Evolutionary conservation across 345 rosid species (phyloP).

Genomic region (Moringa oleifera): DNA sequence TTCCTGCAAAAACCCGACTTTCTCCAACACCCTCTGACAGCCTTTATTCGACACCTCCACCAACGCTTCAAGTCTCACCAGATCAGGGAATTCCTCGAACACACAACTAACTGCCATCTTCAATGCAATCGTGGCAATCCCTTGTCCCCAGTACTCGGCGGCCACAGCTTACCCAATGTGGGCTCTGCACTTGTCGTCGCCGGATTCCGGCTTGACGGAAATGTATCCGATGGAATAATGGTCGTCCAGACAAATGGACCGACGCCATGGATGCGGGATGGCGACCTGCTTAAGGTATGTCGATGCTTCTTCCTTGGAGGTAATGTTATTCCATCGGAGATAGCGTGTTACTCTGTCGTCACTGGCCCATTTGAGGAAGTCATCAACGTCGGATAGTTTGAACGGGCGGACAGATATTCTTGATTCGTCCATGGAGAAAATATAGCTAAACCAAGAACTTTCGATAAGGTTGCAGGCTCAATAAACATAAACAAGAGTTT

Average conservation of each 20-base stretch:
- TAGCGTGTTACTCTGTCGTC: constrained; percentile 38
- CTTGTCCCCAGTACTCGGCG: constrained; percentile 40
- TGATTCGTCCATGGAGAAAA: too few species aligned
- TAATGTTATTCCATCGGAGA: constrained; percentile 35
- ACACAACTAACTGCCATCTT: constrained; percentile 30
- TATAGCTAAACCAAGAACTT: too few species aligned
- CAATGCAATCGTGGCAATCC: constrained; percentile 31
- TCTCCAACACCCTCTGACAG: constrained; percentile 58
- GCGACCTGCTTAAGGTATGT: constrained; percentile 21
- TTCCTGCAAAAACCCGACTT: constrained; percentile 55
- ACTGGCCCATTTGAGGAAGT: constrained; percentile 41
- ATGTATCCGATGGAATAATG: constrained; percentile 39
- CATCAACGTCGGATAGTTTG: constrained; percentile 40
- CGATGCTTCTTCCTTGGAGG: constrained; percentile 36
- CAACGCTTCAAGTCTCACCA: constrained; percentile 55
- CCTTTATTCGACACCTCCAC: constrained; percentile 46
- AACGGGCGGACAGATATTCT: constrained; percentile 46
- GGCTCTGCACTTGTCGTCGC: constrained; percentile 35
- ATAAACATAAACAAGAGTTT: too few species aligned
- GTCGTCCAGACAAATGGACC: constrained; percentile 41
- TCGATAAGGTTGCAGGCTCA: too few species aligned
- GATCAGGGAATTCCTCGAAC: constrained; percentile 25
- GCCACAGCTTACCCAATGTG: constrained; percentile 32
- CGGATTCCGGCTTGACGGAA: constrained; percentile 29
- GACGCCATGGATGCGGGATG: constrained; percentile 43